Evolutionary conservation across 2,329 filamentous ascomycete species (phyloP).

Genomic region (Claviceps monticola): DNA sequence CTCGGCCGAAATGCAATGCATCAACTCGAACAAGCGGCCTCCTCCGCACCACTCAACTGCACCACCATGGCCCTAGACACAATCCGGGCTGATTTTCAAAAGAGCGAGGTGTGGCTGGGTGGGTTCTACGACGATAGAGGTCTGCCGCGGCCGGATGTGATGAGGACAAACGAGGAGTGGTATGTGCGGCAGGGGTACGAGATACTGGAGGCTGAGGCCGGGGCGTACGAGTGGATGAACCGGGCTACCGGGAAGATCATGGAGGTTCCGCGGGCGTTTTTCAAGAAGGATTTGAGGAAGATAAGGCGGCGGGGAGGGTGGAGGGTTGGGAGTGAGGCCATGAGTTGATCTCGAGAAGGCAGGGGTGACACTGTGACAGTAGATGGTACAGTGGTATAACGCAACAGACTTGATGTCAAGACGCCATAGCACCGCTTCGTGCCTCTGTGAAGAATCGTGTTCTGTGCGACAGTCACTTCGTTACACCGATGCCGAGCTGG

Average conservation of each 20-base stretch:
- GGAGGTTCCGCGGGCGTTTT: not conserved
- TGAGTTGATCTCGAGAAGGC: not conserved
- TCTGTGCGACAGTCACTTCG: no score
- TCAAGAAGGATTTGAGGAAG: not conserved
- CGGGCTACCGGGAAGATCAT: not conserved
- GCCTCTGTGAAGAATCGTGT: no score
- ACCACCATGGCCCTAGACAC: constrained; percentile 24
- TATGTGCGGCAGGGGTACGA: constrained; percentile 17
- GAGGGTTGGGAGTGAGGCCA: not conserved
- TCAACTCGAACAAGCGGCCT: constrained; percentile 18
- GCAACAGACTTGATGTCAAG: no score
- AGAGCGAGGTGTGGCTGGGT: constrained; percentile 11
- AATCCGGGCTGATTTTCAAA: constrained; percentile 15
- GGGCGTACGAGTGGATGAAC: constrained; percentile 6
- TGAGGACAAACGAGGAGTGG: constrained; percentile 17
- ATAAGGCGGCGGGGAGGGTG: not conserved
- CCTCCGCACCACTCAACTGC: constrained; percentile 18
- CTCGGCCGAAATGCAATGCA: constrained; percentile 23
- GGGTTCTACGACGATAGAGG: constrained; percentile 15
- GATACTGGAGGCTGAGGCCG: constrained; percentile 6
- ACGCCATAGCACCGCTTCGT: no score
- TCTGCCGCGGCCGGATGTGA: constrained; percentile 14
- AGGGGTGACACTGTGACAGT: not conserved
- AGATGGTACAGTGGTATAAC: no score
- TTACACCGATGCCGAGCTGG: no score